phyloP scores from a whole-genome alignment of 1,284 basidiomycete species.

The Phellopilus nigrolimitatus region DNA sequence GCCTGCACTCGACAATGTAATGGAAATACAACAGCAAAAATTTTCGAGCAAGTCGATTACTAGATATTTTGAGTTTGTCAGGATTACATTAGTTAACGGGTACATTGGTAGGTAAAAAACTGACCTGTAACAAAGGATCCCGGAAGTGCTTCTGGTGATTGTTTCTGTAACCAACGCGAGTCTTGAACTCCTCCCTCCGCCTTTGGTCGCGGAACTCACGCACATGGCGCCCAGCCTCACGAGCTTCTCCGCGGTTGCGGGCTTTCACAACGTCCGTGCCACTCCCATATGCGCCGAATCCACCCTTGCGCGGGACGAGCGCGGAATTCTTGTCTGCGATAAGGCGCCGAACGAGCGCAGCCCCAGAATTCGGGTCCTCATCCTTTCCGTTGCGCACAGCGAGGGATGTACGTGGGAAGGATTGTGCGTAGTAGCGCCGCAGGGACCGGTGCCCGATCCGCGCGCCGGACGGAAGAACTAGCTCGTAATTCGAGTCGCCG shows the following conservation, averaged over 20 bases:
- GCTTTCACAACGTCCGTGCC: constrained; percentile 84
- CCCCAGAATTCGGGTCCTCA: constrained; percentile 64
- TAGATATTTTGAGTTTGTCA: background rate
- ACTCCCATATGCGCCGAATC: constrained; percentile 77
- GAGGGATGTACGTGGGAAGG: constrained; percentile 42
- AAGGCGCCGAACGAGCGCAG: constrained; percentile 68
- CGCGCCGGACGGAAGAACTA: constrained; percentile 92
- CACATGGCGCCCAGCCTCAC: constrained; percentile 86
- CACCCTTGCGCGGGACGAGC: constrained; percentile 80
- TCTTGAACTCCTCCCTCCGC: constrained; percentile 80
- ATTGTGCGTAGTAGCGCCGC: constrained; percentile 86
- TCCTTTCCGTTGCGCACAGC: constrained; percentile 32
- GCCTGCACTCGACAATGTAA: constrained; percentile 7
- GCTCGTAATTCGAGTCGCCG: constrained; percentile 78
- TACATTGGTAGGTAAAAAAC: background rate
- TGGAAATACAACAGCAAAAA: background rate
- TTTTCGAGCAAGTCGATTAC: constrained; percentile 2
- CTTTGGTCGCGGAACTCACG: constrained; percentile 82
- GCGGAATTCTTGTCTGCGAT: constrained; percentile 78
- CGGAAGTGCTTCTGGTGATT: constrained; percentile 91
- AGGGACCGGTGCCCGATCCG: constrained; percentile 90
- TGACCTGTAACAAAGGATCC: constrained; percentile 30
- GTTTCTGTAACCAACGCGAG: constrained; percentile 68
- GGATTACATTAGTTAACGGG: too few relatives aligned
- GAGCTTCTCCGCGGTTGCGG: constrained; percentile 92